phyloP scores from a whole-genome alignment of 1,284 basidiomycete genomes.

The Vanrija sp. region DNA sequence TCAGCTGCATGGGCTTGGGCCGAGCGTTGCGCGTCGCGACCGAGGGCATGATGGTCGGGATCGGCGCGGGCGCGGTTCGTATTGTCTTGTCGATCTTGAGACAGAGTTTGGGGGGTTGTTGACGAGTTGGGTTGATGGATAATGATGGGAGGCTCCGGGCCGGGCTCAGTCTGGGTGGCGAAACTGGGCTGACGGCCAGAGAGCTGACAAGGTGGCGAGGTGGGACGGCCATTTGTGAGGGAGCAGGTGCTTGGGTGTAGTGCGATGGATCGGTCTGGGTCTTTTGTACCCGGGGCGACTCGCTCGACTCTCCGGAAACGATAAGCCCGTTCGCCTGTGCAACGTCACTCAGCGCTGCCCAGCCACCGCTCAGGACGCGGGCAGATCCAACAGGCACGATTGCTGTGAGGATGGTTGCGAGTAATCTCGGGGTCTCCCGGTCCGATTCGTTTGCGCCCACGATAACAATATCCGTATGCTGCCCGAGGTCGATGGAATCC shows the following conservation, averaged over 20 bases:
- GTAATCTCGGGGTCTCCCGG: constrained; percentile 20
- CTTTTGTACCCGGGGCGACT: background rate
- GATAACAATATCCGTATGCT: constrained; percentile 49
- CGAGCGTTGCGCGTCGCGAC: constrained; percentile 21
- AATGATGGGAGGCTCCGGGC: constrained; percentile 26
- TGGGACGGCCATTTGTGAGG: background rate
- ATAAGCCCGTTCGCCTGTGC: constrained; percentile 3
- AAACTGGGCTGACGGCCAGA: constrained; percentile 14
- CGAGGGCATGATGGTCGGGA: constrained; percentile 37
- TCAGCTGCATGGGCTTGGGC: constrained; percentile 9
- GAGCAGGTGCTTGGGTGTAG: background rate
- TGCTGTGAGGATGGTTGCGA: constrained; percentile 21
- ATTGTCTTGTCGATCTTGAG: constrained; percentile 31
- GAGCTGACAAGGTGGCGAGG: constrained; percentile 3
- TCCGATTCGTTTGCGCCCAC: constrained; percentile 24
- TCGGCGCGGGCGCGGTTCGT: constrained; percentile 6
- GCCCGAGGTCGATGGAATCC: constrained; percentile 52
- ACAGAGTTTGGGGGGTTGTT: constrained; percentile 36
- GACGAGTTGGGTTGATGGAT: constrained; percentile 14
- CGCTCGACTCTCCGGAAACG: background rate
- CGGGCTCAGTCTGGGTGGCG: constrained; percentile 4
- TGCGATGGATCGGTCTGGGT: background rate
- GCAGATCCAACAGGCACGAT: constrained; percentile 22
- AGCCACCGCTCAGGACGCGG: constrained; percentile 32
- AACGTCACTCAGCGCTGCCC: constrained; percentile 21